phyloP scores from a whole-genome alignment of 1,284 basidiomycete genomes.

The Ganoderma lingzhi region DNA sequence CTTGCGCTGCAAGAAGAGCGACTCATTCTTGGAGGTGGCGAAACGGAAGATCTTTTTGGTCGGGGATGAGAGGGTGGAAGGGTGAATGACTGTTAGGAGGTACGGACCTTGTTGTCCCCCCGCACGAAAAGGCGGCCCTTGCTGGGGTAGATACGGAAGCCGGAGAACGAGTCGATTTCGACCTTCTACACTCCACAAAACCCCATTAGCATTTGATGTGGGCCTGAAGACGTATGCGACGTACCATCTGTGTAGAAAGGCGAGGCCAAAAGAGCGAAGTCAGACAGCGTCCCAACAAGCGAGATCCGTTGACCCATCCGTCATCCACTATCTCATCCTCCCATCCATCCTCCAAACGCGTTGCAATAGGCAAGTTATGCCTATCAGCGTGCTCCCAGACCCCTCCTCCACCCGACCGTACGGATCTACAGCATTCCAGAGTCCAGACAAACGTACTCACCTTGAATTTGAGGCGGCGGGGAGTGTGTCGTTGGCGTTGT shows the following conservation, averaged over 20 bases:
- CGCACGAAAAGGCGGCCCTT: constrained; percentile 97
- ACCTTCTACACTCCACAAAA: constrained; percentile 79
- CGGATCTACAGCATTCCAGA: constrained; percentile 11
- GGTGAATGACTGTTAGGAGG: neutral
- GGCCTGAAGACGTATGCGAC: constrained; percentile 34
- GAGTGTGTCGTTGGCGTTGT: constrained; percentile 28
- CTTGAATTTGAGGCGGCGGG: constrained; percentile 33
- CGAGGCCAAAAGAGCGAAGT: constrained; percentile 11
- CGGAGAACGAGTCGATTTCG: constrained; percentile 97
- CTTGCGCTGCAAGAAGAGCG: constrained; percentile 99
- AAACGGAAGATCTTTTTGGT: constrained; percentile 89
- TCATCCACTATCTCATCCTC: constrained; percentile 20
- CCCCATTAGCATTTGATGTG: constrained; percentile 31
- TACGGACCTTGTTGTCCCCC: constrained; percentile 92
- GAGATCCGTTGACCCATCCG: constrained; percentile 10
- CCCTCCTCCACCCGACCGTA: constrained; percentile 7
- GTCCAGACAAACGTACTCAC: constrained; percentile 26
- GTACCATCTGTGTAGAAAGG: constrained; percentile 56
- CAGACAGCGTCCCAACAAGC: neutral
- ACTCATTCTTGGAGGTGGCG: constrained; percentile 89
- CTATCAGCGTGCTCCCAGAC: constrained; percentile 16
- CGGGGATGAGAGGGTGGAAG: constrained; percentile 1
- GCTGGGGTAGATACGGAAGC: constrained; percentile 95
- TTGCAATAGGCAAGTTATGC: constrained; percentile 11
- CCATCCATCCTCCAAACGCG: constrained; percentile 25